Evolutionary conservation across 208 protist genomes (phyloP).

Genomic region (Leishmania martiniquensis): DNA sequence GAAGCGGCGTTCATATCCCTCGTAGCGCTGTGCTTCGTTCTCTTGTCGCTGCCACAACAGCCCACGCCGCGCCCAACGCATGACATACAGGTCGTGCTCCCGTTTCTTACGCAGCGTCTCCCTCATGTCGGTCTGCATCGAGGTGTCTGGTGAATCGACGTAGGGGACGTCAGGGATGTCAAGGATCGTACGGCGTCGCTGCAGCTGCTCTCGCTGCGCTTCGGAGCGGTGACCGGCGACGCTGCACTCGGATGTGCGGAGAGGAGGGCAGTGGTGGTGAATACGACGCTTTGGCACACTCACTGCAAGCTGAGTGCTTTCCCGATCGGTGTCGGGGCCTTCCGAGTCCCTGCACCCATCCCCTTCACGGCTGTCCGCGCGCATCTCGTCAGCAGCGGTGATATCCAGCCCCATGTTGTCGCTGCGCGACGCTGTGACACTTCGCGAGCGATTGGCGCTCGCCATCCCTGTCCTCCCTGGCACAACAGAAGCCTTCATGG

Average conservation of each 20-base stretch:
- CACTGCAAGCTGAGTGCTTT: background rate
- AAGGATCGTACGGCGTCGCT: conserved; percentile 22
- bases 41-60: conserved; percentile 35
- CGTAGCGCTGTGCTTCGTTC: conserved; percentile 25
- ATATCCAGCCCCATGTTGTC: background rate
- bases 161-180: conserved; percentile 31
- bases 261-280: conserved; percentile 12
- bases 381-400: background rate
- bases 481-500: background rate
- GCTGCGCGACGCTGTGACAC: background rate
- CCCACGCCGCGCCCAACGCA: conserved; percentile 35
- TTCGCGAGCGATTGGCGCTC: background rate
- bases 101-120: conserved; percentile 20
- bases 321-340: background rate
- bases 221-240: background rate
- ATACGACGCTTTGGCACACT: background rate
- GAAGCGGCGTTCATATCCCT: background rate
- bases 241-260: background rate
- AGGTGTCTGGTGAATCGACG: conserved; percentile 33
- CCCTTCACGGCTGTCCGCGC: background rate
- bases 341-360: background rate
- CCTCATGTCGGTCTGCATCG: conserved; percentile 12
- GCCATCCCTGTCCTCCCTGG: background rate
- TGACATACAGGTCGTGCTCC: conserved; percentile 17
- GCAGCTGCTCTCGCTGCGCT: conserved; percentile 4